phyloP scores from a whole-genome alignment of 345 rosid species.

The Fremontodendron californicum region DNA sequence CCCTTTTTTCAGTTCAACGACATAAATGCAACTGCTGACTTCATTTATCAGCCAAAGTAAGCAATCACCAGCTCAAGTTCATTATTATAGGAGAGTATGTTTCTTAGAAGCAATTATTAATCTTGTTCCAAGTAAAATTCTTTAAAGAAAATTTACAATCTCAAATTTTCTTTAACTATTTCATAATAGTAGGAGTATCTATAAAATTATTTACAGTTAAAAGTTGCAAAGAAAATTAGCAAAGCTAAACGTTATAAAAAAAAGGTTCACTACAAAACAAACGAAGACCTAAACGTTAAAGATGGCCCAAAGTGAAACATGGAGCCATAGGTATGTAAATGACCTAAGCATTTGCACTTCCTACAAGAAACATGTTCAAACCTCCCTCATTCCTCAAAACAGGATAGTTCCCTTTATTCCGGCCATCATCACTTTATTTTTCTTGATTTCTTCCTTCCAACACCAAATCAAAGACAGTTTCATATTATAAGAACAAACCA shows the following conservation, averaged over 20 bases:
- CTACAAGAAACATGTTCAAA: slow-evolving; percentile 21
- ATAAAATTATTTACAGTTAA: neutral
- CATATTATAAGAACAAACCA: neutral
- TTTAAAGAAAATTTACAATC: no score
- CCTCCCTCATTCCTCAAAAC: slow-evolving; percentile 1
- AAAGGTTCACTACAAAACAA: slow-evolving; percentile 8
- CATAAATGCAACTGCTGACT: neutral
- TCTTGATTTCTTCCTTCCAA: neutral
- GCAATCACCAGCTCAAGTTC: no score
- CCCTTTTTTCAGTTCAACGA: neutral
- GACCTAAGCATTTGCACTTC: slow-evolving; percentile 22
- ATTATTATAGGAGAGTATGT: neutral
- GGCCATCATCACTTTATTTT: neutral
- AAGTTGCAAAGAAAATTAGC: slow-evolving; percentile 13
- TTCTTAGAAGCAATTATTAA: neutral
- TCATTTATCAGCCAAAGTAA: neutral
- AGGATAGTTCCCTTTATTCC: slow-evolving; percentile 12
- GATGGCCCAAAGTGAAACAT: slow-evolving; percentile 6
- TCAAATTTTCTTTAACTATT: no score
- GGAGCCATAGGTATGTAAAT: slow-evolving; percentile 3
- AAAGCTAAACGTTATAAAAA: slow-evolving; percentile 20
- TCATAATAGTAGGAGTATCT: neutral
- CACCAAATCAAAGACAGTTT: slow-evolving; percentile 1
- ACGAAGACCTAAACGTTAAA: slow-evolving; percentile 13
- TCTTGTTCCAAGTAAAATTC: no score